These are phyloP conservation scores for Penicillium hordei DNA, from an alignment of 2,329 filamentous ascomycete genomes.

Conservation along the genomic window DNA sequence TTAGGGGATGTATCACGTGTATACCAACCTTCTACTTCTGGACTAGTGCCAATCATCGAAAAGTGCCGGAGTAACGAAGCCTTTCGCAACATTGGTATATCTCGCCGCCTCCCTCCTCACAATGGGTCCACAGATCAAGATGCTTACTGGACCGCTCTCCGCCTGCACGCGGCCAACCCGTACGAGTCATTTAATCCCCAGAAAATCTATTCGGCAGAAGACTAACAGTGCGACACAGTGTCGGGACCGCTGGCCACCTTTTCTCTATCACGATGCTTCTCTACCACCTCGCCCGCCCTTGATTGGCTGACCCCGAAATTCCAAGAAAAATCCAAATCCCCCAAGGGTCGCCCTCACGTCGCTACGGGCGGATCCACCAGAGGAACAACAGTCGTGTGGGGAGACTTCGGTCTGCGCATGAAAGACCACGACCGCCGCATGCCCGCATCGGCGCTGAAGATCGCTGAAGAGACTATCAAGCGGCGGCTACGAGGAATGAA, in stretches of 20 bases:
- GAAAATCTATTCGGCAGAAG: constrained; percentile 13
- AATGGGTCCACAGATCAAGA: constrained; percentile 40
- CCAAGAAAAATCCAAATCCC: constrained; percentile 81
- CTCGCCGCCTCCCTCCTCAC: constrained; percentile 12
- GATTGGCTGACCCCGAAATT: constrained; percentile 82
- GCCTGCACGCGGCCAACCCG: constrained; percentile 36
- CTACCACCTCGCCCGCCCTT: constrained; percentile 60
- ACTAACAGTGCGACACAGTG: constrained; percentile 30
- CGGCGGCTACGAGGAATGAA: constrained; percentile 83
- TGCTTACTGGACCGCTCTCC: constrained; percentile 38
- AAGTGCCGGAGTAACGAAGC: constrained; percentile 20
- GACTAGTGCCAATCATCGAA: constrained; percentile 24
- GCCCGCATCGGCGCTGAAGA: constrained; percentile 79
- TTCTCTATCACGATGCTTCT: constrained; percentile 64
- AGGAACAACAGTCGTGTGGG: constrained; percentile 94
- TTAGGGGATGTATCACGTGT: neutral
- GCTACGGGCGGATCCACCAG: constrained; percentile 86
- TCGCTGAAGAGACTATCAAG: constrained; percentile 92
- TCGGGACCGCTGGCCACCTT: constrained; percentile 29
- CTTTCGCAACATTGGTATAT: constrained; percentile 12
- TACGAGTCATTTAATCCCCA: constrained; percentile 22
- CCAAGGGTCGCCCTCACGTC: constrained; percentile 83
- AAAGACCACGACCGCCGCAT: constrained; percentile 89
- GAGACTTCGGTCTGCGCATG: constrained; percentile 93
- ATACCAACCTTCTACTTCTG: neutral